Evolutionary conservation across 2,329 filamentous ascomycete species (phyloP).

Genomic region (Nigrospora sphaerica): DNA sequence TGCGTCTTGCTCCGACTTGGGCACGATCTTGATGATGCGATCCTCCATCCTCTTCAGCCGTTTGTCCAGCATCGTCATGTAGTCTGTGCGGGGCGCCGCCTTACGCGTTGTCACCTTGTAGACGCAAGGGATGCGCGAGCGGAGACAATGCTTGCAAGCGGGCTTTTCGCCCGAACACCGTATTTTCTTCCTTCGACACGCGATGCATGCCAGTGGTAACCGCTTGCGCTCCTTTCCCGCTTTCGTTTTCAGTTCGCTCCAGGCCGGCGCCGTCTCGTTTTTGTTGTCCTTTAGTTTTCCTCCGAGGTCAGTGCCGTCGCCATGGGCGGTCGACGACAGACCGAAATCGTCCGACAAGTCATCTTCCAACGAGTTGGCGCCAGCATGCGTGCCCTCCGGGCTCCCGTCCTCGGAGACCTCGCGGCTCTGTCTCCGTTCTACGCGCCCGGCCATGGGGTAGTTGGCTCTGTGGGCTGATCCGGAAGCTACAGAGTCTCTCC

Average conservation of each 20-base stretch:
- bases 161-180: constrained; percentile 96
- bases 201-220: constrained; percentile 88
- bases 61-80: constrained; percentile 99
- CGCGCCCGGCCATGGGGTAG: constrained; percentile 16
- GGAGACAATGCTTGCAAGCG: constrained; percentile 90
- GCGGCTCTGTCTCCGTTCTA: constrained; percentile 14
- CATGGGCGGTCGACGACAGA: constrained; percentile 34
- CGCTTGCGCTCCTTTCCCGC: constrained; percentile 94
- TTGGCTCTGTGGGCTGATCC: constrained; percentile 23
- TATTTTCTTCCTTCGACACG: constrained; percentile 95
- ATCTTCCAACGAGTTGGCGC: constrained; percentile 43
- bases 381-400: constrained; percentile 34
- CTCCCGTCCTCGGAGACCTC: constrained; percentile 39
- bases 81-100: constrained; percentile 88
- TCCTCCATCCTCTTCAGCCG: constrained; percentile 96
- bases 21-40: constrained; percentile 90
- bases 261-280: constrained; percentile 53
- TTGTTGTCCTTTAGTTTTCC: constrained; percentile 51
- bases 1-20: constrained; percentile 72
- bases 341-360: constrained; percentile 53
- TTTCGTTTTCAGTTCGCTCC: constrained; percentile 82
- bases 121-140: constrained; percentile 89
- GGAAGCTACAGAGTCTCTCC: constrained; percentile 28
- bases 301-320: constrained; percentile 47
- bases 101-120: constrained; percentile 97